phyloP scores from a whole-genome alignment of 805 yeast species.

The Ogataea zsoltii region DNA sequence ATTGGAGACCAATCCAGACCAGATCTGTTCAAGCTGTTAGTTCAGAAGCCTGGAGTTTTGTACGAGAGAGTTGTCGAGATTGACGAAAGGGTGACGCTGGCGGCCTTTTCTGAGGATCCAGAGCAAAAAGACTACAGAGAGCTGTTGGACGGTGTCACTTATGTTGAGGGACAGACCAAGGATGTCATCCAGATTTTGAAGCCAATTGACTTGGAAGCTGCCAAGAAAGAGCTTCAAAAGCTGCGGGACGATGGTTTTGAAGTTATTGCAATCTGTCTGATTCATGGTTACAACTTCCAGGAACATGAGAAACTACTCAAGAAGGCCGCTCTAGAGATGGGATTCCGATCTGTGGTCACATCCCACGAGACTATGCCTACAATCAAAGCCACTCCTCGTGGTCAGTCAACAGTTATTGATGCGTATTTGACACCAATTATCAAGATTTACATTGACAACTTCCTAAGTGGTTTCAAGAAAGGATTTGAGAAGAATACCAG shows the following conservation, averaged over 20 bases:
- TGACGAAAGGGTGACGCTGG: conserved; percentile 24
- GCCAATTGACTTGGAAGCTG: conserved; percentile 31
- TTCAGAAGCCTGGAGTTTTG: conserved; percentile 17
- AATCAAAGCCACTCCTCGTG: conserved; percentile 39
- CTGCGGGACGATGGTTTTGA: conserved; percentile 29
- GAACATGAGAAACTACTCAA: conserved; percentile 37
- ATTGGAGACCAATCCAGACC: conserved; percentile 35
- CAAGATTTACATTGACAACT: conserved; percentile 38
- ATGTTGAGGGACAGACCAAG: conserved; percentile 40
- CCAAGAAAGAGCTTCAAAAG: conserved; percentile 21
- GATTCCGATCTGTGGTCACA: conserved; percentile 46
- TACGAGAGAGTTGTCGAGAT: conserved; percentile 19
- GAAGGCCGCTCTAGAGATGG: conserved; percentile 39
- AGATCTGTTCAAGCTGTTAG: conserved; percentile 17
- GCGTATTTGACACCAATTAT: conserved; percentile 45
- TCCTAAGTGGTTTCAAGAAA: conserved; percentile 33
- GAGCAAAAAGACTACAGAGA: conserved; percentile 9
- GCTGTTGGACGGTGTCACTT: conserved; percentile 21
- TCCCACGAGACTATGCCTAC: conserved; percentile 40
- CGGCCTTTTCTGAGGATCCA: conserved; percentile 26
- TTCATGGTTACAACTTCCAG: conserved; percentile 39
- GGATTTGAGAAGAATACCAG: conserved; percentile 35
- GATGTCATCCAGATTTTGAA: conserved; percentile 39
- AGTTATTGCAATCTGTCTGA: conserved; percentile 38
- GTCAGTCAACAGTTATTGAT: conserved; percentile 42